A percentile compares a stretch with the other conserved stretches of the same genome.
Evolutionary conservation across 352 stramenopile species (phyloP).

Genomic region (Thraustochytrium striatum): DNA sequence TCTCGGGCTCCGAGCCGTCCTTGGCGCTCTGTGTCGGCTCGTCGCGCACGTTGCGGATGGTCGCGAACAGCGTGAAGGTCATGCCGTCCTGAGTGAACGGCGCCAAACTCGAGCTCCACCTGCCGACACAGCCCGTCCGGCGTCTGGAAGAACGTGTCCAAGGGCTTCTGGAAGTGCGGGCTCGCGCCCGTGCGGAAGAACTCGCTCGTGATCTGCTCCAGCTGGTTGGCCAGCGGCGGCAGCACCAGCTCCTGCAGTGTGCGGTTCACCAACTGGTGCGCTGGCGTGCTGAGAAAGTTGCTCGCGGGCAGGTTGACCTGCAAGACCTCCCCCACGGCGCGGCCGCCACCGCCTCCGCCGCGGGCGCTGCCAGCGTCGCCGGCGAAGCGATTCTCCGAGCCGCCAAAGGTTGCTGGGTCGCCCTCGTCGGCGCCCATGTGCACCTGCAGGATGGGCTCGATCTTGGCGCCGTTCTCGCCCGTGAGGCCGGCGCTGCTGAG

Average conservation of each 20-base stretch:
- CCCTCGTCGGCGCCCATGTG: too few relatives aligned
- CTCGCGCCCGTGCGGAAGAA: slow-evolving; percentile 10
- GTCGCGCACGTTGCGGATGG: slow-evolving; percentile 7
- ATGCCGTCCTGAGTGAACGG: slow-evolving; percentile 39
- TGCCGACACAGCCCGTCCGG: slow-evolving; percentile 4
- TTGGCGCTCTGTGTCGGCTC: neutral
- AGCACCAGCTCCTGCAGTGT: neutral
- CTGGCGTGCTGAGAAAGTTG: neutral
- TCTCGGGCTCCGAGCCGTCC: neutral
- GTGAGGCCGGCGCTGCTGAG: too few relatives aligned
- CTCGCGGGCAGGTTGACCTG: neutral
- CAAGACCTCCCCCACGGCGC: too few relatives aligned
- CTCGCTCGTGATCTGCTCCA: neutral
- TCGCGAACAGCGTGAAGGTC: slow-evolving; percentile 33
- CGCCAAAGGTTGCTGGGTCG: too few relatives aligned
- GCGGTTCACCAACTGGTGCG: slow-evolving; percentile 4
- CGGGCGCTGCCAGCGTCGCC: too few relatives aligned
- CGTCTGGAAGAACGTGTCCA: neutral
- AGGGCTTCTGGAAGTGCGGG: neutral
- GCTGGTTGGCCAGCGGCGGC: slow-evolving; percentile 19
- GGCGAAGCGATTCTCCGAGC: too few relatives aligned
- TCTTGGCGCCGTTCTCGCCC: too few relatives aligned
- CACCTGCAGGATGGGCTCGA: too few relatives aligned
- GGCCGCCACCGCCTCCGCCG: too few relatives aligned
- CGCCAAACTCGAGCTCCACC: slow-evolving; percentile 23